A percentile compares a stretch with the other conserved stretches of the same genome.
phyloP scores from a whole-genome alignment of 106 monocot genomes.

The Acanthochlamys bracteata region DNA sequence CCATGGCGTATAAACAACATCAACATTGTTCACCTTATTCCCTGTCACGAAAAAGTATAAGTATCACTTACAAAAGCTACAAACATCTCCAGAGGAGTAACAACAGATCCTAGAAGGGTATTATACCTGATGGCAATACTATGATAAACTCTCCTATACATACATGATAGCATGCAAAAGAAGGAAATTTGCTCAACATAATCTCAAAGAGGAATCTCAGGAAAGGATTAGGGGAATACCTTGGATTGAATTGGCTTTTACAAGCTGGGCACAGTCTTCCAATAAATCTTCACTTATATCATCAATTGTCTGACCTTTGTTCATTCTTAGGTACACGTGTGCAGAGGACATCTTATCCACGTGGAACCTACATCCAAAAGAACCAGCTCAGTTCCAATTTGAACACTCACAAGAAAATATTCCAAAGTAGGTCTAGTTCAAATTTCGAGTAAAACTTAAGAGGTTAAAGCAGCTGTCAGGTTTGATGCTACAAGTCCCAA shows the following conservation, averaged over 20 bases:
- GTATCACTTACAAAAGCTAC: neutral
- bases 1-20: constrained; percentile 97
- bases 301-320: constrained; percentile 92
- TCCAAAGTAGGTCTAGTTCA: neutral
- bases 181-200: neutral
- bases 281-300: constrained; percentile 80
- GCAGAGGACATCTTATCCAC: constrained; percentile 99
- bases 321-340: constrained; percentile 85
- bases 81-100: neutral
- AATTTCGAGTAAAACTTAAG: neutral
- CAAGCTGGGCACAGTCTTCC: constrained; percentile 92
- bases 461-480: too few relatives aligned
- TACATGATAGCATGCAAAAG: neutral
- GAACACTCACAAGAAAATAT: neutral
- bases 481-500: too few relatives aligned
- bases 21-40: constrained; percentile 95
- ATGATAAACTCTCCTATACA: too few relatives aligned
- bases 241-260: constrained; percentile 98
- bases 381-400: neutral
- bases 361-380: constrained; percentile 67
- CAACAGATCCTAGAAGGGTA: too few relatives aligned
- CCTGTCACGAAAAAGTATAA: constrained; percentile 31
- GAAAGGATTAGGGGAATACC: constrained; percentile 19
- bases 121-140: too few relatives aligned
- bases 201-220: neutral